Base-by-base conservation (phyloP, 768 basidiomycete species). In the Tricholoma saponaceum region DNA sequence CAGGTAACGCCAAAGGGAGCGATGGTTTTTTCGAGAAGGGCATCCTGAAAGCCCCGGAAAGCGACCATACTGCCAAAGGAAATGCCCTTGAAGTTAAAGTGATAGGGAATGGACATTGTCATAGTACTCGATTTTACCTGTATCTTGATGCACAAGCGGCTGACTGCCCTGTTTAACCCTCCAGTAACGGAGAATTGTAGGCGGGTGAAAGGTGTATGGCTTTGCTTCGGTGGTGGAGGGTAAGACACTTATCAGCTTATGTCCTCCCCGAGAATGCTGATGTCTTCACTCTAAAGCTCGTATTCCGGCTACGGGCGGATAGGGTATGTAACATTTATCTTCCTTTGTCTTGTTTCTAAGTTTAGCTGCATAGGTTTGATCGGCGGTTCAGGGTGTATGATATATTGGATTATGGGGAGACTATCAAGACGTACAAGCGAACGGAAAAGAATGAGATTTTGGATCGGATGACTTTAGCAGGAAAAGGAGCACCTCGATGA, bases 371-470 rank as follows among this genome's bases (percentile, higher is more conserved):
- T 52, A 89, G 89, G 13, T 97, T 98, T 68, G 92, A 97, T 70
- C 84, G 95, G 16, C 82, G 96, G 41, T 94, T 96, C 79, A 80
- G 96, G 7, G 76, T 98, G 46, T 98, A 88, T 70, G 85, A 93
- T 23, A 79, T 98, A 52, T 89, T 87, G 16, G 85, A 93, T 60
- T 98, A 82, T 64, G 96, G 96, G 46, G 96, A 98, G 79, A 95
- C 84, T 5, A 92, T 98, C 67, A 76, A 79, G 68, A 96, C 96
- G 35, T 82, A 90, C 71, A 97, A 97, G 72, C 83, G 85, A 37
- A 86, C 83, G 4, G 90, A 91, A 67, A 76, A 86, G 57, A 85
- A 86, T 54, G 83, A 82, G 55, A 74, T 90, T 13, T 52, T 90
- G 44, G 86, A 90, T 62, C 78, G 81, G 59, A 79, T 88, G 74